Evolutionary conservation across 108 stramenopile species (phyloP).

Genomic region (Epipyxis sp.): DNA sequence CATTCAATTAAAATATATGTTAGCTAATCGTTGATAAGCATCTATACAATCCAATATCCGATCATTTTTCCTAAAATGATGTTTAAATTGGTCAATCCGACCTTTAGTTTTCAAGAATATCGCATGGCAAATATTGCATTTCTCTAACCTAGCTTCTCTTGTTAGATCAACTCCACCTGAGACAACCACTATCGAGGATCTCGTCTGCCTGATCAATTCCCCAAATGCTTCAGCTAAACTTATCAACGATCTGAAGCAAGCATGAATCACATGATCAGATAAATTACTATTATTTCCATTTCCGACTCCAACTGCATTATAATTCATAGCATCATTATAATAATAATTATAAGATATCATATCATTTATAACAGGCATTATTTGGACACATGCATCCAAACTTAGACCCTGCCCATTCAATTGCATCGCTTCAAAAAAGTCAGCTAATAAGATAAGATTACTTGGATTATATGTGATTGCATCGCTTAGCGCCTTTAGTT

Average conservation of each 20-base stretch:
- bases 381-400: slow-evolving; percentile 27
- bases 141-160: slow-evolving; percentile 12
- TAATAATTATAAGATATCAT: no score
- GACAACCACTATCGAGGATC: background rate
- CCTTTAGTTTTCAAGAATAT: background rate
- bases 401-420: background rate
- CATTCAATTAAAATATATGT: background rate
- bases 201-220: slow-evolving; percentile 13
- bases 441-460: background rate
- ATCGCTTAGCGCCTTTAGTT: background rate
- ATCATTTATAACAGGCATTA: slow-evolving; percentile 11
- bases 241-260: background rate
- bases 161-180: slow-evolving; percentile 25
- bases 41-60: background rate
- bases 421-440: slow-evolving; percentile 3
- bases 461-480: slow-evolving; percentile 9
- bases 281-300: no score
- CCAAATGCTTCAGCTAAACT: slow-evolving; percentile 3
- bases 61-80: slow-evolving; percentile 10
- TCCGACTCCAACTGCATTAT: background rate
- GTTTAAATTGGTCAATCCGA: background rate
- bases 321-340: background rate
- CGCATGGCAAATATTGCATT: slow-evolving; percentile 20
- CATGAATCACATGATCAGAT: slow-evolving; percentile 13
- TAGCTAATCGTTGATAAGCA: background rate